Percentiles rank a stretch among this genome's conserved stretches.
These are phyloP conservation scores for Porogramme epimiltina DNA, from an alignment of 1,284 basidiomycete species.

Conservation along the genomic window DNA sequence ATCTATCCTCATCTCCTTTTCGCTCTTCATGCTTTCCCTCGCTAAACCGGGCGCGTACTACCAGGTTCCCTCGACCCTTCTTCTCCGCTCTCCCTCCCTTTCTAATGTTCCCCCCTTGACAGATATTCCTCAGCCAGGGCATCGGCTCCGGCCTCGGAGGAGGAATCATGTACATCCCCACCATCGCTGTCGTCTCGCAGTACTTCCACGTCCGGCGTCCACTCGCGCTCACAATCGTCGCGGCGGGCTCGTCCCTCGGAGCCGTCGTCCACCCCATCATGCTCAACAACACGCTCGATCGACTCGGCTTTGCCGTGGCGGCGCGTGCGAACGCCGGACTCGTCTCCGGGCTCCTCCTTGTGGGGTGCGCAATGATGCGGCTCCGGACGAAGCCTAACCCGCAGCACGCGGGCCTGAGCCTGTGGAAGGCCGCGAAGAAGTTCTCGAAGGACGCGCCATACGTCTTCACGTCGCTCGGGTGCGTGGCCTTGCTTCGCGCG, in stretches of 20 bases:
- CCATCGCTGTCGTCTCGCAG: conserved; percentile 41
- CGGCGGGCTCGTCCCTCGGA: conserved; percentile 32
- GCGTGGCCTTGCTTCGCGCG: too few relatives aligned
- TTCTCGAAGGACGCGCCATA: conserved; percentile 11
- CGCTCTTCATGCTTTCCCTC: conserved; percentile 35
- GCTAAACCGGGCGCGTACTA: conserved; percentile 31
- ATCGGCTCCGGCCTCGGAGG: conserved; percentile 44
- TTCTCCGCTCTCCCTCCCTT: background rate
- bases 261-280: conserved; percentile 53
- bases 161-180: conserved; percentile 45
- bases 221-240: conserved; percentile 48
- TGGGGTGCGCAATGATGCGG: conserved; percentile 21
- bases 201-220: conserved; percentile 46
- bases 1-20: conserved; percentile 10
- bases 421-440: conserved; percentile 6
- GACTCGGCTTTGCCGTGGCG: conserved; percentile 43
- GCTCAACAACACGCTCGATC: conserved; percentile 45
- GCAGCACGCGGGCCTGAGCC: background rate
- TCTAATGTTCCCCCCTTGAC: conserved; percentile 6
- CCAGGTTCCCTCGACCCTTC: conserved; percentile 6
- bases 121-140: conserved; percentile 34
- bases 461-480: conserved; percentile 15
- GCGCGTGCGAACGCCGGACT: conserved; percentile 15
- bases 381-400: conserved; percentile 13
- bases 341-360: conserved; percentile 14